Evolutionary conservation across 2,329 filamentous ascomycete genomes (phyloP), one percentile per base, ranked within the genome.

Genomic region (Sphaerostilbella broomeana): DNA sequence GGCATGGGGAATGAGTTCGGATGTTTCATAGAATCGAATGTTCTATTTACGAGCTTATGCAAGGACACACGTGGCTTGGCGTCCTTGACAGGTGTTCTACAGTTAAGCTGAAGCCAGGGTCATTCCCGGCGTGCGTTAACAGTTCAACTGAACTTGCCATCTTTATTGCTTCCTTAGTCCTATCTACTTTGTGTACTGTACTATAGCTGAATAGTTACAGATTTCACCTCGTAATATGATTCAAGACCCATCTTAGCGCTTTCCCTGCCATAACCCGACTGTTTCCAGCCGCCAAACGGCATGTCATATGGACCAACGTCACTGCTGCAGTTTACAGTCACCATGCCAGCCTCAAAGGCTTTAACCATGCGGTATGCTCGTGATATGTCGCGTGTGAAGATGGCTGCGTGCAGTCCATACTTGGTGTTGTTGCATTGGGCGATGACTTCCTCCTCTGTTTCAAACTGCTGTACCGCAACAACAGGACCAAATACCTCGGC

Each of bases 181-280:
- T 8, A 12, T 9, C 8, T 25, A 25, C 22, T 25, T 12, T 3
- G 22, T 12, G 12, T 25, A 3, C 12, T 25, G 12, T 25, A 25
- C 21, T 33, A 39, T n/a, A 39, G 22, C 29, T 34, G 20, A 24
- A 39, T 16, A 5, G 37, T 33, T 18, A 40, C 41, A 4, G 58
- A 54, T 51, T 64, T 64, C 24, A 56, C 50, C 39, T 60, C 54
- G 19, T 53, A 58, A 40, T 63, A 70, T 4, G 56, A 61, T 12
- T 62, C 60, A 11, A 67, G 42, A 0, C 61, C 63, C 2, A 58
- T 61, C 47, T 64, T 61, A 2, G 62, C 63, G 3, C 65, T 43
- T 44, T 75, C 72, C 11, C 71, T 57, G 0, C 73, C 73, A 53
- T 76, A 75, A 4, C 75, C 75, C 52, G 67, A 72, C 61, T 77